A percentile compares a stretch with the other conserved stretches of the same genome.
Conservation (phyloP, 2,329 filamentous ascomycete genomes). For the Fusarium neocosmosporiellum region DNA sequence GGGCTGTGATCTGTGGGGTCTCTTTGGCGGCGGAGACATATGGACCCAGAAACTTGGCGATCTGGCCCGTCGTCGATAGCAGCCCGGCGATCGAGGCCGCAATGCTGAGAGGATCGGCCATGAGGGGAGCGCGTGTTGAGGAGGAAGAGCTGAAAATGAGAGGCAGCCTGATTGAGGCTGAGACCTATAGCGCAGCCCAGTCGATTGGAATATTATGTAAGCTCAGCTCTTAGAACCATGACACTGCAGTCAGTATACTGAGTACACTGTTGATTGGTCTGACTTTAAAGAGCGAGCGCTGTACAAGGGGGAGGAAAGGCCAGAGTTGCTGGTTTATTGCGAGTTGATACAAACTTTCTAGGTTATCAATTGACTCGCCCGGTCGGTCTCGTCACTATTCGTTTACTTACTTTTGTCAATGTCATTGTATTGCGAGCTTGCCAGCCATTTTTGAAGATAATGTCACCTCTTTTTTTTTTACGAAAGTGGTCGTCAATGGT, state of each 20-base stretch:
- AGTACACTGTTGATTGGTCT: neutral
- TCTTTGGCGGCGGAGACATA: slow-evolving; percentile 26
- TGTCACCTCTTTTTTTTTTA: too few species aligned
- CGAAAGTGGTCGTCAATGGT: too few species aligned
- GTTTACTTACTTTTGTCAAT: too few species aligned
- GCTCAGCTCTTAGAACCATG: neutral
- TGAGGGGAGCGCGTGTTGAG: neutral
- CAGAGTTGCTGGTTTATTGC: too few species aligned
- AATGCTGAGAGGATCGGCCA: slow-evolving; percentile 18
- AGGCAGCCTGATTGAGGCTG: slow-evolving; percentile 1
- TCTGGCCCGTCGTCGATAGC: neutral
- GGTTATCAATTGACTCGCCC: too few species aligned
- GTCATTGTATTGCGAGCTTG: too few species aligned
- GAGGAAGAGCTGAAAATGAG: slow-evolving; percentile 1
- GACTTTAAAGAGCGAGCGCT: too few species aligned
- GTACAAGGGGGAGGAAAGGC: neutral
- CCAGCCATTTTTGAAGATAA: too few species aligned
- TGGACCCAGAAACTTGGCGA: neutral
- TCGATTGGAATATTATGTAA: neutral
- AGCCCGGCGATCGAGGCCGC: slow-evolving; percentile 25
- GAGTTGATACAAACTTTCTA: too few species aligned
- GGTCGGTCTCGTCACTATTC: too few species aligned
- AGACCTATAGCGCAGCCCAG: neutral
- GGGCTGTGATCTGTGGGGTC: slow-evolving; percentile 17
- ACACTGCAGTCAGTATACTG: neutral